phyloP scores from a whole-genome alignment of 306 rosid species.

The Rosa multiflora region DNA sequence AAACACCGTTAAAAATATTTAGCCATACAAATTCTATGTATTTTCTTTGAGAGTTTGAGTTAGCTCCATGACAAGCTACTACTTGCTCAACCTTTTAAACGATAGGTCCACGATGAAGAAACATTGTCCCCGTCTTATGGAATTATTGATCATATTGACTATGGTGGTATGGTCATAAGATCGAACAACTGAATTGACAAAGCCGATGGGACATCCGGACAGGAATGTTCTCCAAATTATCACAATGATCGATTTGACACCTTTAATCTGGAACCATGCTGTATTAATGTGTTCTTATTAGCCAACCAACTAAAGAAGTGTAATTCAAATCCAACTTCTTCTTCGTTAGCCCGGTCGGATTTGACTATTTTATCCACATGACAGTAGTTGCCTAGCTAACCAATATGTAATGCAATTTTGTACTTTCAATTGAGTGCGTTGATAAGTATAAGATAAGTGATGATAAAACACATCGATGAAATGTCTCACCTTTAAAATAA shows the following conservation, averaged over 20 bases:
- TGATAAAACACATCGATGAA: too few relatives aligned
- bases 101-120: not conserved
- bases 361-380: too few relatives aligned
- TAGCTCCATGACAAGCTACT: not conserved
- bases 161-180: not conserved
- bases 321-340: too few relatives aligned
- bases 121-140: not conserved
- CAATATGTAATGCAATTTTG: too few relatives aligned
- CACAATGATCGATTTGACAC: not conserved
- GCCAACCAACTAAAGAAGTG: too few relatives aligned
- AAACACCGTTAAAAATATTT: not conserved
- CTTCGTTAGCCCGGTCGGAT: too few relatives aligned
- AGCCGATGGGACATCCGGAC: not conserved
- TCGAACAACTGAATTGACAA: not conserved
- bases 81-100: conserved; percentile 3
- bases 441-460: too few relatives aligned
- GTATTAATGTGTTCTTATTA: not conserved
- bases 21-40: not conserved
- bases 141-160: not conserved
- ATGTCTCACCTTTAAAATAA: too few relatives aligned
- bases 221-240: not conserved
- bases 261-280: not conserved
- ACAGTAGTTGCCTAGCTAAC: too few relatives aligned
- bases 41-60: not conserved
- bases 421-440: too few relatives aligned